Percentiles rank a stretch among this genome's conserved stretches.
Conservation (phyloP, 768 basidiomycete genomes). For the Scleroderma bovista region DNA sequence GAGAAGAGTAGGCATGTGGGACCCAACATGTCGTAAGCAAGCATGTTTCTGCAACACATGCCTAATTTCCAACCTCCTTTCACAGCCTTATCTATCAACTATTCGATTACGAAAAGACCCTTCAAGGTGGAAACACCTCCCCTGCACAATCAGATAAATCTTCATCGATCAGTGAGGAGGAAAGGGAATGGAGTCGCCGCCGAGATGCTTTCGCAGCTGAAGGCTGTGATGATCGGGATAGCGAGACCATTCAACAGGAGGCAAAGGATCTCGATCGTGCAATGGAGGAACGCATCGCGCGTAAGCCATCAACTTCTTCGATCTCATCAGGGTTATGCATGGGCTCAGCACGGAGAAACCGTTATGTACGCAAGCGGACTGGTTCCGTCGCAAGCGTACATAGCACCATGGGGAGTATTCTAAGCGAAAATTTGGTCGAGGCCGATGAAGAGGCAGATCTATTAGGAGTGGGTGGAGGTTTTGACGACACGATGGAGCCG, state of each 20-base stretch:
- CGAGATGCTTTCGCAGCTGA: constrained; percentile 47
- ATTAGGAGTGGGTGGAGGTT: constrained; percentile 63
- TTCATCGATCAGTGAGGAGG: constrained; percentile 53
- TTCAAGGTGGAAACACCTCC: constrained; percentile 47
- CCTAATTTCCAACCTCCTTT: constrained; percentile 18
- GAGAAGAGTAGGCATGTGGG: constrained; percentile 83
- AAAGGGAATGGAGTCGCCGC: constrained; percentile 77
- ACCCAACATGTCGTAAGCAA: constrained; percentile 90
- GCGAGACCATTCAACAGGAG: constrained; percentile 60
- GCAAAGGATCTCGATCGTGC: constrained; percentile 81
- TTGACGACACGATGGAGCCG: constrained; percentile 36
- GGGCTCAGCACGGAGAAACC: constrained; percentile 60
- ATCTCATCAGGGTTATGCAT: constrained; percentile 59
- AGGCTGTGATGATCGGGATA: constrained; percentile 47
- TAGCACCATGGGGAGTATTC: constrained; percentile 60
- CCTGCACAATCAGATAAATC: constrained; percentile 51
- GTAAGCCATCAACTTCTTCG: constrained; percentile 66
- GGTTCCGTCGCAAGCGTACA: constrained; percentile 69
- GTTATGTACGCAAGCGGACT: constrained; percentile 66
- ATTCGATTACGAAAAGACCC: constrained; percentile 80
- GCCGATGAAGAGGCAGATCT: constrained; percentile 76
- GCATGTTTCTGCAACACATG: constrained; percentile 16
- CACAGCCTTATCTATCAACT: constrained; percentile 87
- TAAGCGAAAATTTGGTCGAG: constrained; percentile 78
- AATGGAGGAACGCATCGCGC: constrained; percentile 79